phyloP scores from a whole-genome alignment of 2,329 filamentous ascomycete species.

The Botrytis hyacinthi region DNA sequence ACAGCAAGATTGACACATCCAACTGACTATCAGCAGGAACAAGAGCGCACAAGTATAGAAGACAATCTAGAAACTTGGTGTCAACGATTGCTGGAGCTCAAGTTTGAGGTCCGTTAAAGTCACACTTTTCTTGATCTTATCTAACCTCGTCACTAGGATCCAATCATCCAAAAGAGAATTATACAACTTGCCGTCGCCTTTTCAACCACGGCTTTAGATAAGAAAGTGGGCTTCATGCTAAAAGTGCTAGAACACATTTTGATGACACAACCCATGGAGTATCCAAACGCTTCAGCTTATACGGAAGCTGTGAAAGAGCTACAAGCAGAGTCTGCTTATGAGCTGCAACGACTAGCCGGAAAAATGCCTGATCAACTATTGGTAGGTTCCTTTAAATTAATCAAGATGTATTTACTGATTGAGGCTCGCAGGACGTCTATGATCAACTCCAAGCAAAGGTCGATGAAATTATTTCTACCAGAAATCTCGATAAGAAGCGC shows the following conservation, averaged over 20 bases:
- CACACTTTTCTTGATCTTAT: background rate
- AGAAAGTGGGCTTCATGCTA: constrained; percentile 76
- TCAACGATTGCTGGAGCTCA: constrained; percentile 65
- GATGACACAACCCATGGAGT: constrained; percentile 72
- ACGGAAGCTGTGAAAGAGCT: constrained; percentile 89
- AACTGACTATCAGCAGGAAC: constrained; percentile 40
- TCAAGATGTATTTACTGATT: constrained; percentile 25
- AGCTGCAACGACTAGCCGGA: constrained; percentile 83
- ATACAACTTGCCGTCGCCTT: constrained; percentile 82
- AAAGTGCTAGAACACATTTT: constrained; percentile 90
- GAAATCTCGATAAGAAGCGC: constrained; percentile 75
- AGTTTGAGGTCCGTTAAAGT: constrained; percentile 52
- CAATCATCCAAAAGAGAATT: constrained; percentile 76
- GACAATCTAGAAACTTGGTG: constrained; percentile 70
- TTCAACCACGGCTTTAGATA: constrained; percentile 75
- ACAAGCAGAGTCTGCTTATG: constrained; percentile 78
- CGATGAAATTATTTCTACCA: constrained; percentile 71
- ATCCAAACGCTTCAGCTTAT: constrained; percentile 69
- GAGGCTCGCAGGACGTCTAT: constrained; percentile 63
- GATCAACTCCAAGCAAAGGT: constrained; percentile 82
- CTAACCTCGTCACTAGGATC: constrained; percentile 52
- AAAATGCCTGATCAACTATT: constrained; percentile 85
- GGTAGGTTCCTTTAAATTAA: constrained; percentile 44
- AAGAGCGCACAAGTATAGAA: constrained; percentile 57
- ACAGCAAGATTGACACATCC: constrained; percentile 22